Evolutionary conservation across 2,329 filamentous ascomycete species (phyloP).

Genomic region (Aspergillus sojae): DNA sequence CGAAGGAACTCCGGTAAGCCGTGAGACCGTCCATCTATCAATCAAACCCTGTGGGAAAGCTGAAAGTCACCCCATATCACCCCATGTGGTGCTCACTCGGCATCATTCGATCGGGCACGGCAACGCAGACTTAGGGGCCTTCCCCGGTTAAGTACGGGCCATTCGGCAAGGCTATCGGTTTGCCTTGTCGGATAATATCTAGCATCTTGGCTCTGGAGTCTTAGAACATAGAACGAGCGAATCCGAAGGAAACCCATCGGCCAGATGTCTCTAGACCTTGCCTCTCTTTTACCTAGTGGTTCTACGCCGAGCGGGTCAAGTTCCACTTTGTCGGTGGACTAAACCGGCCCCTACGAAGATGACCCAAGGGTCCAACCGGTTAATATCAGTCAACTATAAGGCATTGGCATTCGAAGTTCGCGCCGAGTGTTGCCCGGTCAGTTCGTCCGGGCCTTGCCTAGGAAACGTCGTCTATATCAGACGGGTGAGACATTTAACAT

Average conservation of each 20-base stretch:
- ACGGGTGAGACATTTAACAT: not conserved
- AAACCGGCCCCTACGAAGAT: not conserved
- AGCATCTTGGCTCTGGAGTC: not conserved
- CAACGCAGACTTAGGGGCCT: not conserved
- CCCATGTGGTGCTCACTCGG: not conserved
- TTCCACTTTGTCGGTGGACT: constrained; percentile 5
- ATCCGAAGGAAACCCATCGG: not conserved
- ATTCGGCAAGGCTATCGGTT: not conserved
- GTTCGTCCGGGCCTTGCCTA: not conserved
- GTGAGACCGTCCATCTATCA: not conserved
- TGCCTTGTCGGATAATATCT: constrained; percentile 4
- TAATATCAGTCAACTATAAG: constrained; percentile 1
- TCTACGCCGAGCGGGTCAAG: constrained; percentile 5
- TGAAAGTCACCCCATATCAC: not conserved
- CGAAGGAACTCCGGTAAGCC: not conserved
- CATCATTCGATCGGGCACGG: constrained; percentile 1
- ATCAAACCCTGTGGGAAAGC: not conserved
- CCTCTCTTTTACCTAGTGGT: not conserved
- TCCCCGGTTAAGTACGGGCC: not conserved
- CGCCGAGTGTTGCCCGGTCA: not conserved
- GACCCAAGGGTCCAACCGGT: constrained; percentile 6
- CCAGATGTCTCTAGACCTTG: not conserved
- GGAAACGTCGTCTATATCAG: not conserved
- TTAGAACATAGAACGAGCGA: not conserved
- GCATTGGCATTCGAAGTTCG: not conserved